These are phyloP conservation scores for Aspergillus ostianus DNA, from an alignment of 495 filamentous ascomycete species.

Conservation along the genomic window DNA sequence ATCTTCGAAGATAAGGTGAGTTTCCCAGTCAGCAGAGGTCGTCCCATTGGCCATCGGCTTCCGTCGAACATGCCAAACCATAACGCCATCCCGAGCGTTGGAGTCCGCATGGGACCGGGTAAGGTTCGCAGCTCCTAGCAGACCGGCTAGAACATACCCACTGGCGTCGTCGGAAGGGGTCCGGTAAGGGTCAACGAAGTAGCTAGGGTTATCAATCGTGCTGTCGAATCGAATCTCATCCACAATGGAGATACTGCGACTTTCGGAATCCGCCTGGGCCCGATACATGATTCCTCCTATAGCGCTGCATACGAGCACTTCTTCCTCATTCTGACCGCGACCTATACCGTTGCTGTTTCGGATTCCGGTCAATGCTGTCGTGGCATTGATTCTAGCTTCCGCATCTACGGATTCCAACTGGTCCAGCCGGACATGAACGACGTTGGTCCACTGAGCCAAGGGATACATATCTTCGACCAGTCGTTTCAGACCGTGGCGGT, in stretches of 20 bases:
- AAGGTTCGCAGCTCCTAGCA: constrained; percentile 41
- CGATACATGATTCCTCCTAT: constrained; percentile 35
- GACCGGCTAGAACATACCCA: constrained; percentile 53
- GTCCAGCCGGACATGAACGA: constrained; percentile 35
- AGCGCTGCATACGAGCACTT: constrained; percentile 49
- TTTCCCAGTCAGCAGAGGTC: constrained; percentile 34
- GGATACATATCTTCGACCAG: constrained; percentile 37
- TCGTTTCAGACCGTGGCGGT: constrained; percentile 47
- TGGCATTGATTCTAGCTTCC: constrained; percentile 39
- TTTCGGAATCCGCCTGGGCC: constrained; percentile 19
- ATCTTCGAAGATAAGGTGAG: constrained; percentile 55
- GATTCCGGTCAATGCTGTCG: constrained; percentile 39
- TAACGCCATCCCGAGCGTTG: constrained; percentile 38
- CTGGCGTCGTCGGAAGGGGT: constrained; percentile 44
- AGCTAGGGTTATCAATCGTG: constrained; percentile 58
- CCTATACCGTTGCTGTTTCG: constrained; percentile 59
- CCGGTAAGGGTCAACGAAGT: constrained; percentile 47
- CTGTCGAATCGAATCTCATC: constrained; percentile 42
- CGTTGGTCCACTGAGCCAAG: constrained; percentile 38
- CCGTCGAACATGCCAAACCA: constrained; percentile 47
- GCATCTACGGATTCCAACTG: constrained; percentile 15
- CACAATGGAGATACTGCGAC: constrained; percentile 38
- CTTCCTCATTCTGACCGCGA: constrained; percentile 44
- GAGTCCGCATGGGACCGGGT: constrained; percentile 31
- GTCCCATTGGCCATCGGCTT: constrained; percentile 5